phyloP scores from a whole-genome alignment of 2,329 filamentous ascomycete genomes.

The Dendrostoma leiphaemia region DNA sequence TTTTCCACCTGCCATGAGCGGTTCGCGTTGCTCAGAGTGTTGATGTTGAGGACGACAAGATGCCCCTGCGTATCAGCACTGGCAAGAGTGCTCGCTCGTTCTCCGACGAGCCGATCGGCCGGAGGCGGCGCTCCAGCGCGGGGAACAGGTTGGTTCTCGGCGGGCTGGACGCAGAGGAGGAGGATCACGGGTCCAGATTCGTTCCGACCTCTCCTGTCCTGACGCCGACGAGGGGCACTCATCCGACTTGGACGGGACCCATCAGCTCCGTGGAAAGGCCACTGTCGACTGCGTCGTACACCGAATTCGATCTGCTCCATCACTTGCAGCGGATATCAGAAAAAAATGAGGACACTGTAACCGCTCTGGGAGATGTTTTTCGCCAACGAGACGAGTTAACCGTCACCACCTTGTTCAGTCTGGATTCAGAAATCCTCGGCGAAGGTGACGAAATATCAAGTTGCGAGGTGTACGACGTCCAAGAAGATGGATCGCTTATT shows the following conservation, averaged over 20 bases:
- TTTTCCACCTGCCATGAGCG: neutral
- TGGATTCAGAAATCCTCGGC: constrained; percentile 17
- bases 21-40: neutral
- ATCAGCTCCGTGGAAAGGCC: constrained; percentile 1
- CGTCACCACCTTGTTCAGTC: constrained; percentile 27
- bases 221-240: neutral
- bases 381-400: constrained; percentile 32
- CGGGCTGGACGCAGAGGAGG: neutral
- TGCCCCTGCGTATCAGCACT: neutral
- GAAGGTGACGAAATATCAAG: constrained; percentile 40
- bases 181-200: neutral
- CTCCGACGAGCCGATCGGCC: neutral
- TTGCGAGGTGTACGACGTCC: constrained; percentile 58
- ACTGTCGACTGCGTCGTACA: constrained; percentile 1
- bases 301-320: constrained; percentile 4
- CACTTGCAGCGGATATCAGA: constrained; percentile 9
- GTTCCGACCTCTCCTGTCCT: neutral
- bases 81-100: neutral
- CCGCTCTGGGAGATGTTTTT: constrained; percentile 36
- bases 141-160: neutral
- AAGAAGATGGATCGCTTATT: constrained; percentile 40
- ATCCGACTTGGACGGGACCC: neutral
- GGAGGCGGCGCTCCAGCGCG: neutral
- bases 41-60: neutral
- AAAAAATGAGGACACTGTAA: neutral